phyloP scores from a whole-genome alignment of 495 filamentous ascomycete genomes.

The Penicillium soppii region DNA sequence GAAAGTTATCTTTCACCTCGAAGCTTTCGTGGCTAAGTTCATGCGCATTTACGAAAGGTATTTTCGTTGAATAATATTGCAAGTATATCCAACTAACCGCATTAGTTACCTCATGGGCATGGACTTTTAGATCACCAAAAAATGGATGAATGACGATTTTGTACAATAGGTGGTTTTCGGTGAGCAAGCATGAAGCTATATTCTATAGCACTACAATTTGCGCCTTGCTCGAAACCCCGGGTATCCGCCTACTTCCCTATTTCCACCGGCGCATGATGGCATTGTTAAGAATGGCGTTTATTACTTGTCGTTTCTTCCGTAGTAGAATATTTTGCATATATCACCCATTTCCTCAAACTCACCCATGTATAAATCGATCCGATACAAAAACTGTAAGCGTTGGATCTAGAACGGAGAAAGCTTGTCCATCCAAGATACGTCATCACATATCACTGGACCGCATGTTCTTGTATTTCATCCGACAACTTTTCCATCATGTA shows the following conservation, averaged over 20 bases:
- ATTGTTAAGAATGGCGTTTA: conserved; percentile 9
- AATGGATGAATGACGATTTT: conserved; percentile 37
- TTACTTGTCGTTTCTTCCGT: conserved; percentile 1
- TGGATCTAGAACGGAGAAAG: too few relatives aligned
- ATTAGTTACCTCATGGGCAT: conserved; percentile 84
- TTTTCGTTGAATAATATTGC: not conserved
- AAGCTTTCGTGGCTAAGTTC: conserved; percentile 97
- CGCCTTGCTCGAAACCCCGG: not conserved
- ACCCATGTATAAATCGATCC: too few relatives aligned
- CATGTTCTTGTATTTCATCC: too few relatives aligned
- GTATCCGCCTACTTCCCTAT: not conserved
- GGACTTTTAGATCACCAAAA: conserved; percentile 57
- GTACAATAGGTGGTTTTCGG: conserved; percentile 16
- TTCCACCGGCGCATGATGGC: conserved; percentile 19
- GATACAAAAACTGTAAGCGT: too few relatives aligned
- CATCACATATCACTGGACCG: conserved; percentile 15
- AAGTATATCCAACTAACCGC: conserved; percentile 18
- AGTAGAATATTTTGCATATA: not conserved
- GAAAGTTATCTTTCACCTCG: conserved; percentile 97
- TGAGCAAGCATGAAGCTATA: not conserved
- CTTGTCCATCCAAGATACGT: conserved; percentile 17
- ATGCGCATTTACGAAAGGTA: conserved; percentile 90
- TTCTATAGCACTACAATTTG: not conserved
- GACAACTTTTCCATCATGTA: too few relatives aligned
- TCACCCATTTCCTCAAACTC: not conserved